These are phyloP conservation scores for Phytopythium vexans DNA, from an alignment of 352 stramenopile genomes.

Conservation along the genomic window DNA sequence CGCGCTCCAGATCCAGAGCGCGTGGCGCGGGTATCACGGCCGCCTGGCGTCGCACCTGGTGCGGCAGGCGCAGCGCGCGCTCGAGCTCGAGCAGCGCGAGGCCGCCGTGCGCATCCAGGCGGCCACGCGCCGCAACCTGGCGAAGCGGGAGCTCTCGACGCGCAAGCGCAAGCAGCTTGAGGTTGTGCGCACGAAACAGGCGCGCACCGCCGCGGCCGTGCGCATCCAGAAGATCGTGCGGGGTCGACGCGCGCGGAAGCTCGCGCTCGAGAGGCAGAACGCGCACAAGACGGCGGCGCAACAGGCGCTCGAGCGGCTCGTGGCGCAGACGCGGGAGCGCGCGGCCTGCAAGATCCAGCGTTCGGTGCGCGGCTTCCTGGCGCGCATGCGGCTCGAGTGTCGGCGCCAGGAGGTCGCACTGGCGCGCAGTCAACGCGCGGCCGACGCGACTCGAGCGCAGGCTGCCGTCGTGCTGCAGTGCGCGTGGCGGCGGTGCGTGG, in stretches of 20 bases:
- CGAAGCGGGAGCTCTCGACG: constrained; percentile 24
- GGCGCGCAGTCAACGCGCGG: constrained; percentile 10
- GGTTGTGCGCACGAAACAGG: constrained; percentile 22
- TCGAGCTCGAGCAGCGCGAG: constrained; percentile 49
- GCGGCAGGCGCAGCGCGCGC: constrained; percentile 40
- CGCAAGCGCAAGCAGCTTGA: constrained; percentile 23
- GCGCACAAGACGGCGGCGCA: constrained; percentile 46
- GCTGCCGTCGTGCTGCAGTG: constrained; percentile 72
- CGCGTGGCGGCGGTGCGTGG: constrained; percentile 38
- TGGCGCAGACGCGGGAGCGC: constrained; percentile 49
- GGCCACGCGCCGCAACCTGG: constrained; percentile 51
- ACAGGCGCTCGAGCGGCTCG: constrained; percentile 49
- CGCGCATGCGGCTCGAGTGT: constrained; percentile 25
- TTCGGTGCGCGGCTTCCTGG: constrained; percentile 51
- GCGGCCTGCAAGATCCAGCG: constrained; percentile 75
- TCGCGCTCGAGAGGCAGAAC: constrained; percentile 25
- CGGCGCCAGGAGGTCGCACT: constrained; percentile 28
- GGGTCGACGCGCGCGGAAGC: constrained; percentile 44
- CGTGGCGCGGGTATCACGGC: constrained; percentile 73
- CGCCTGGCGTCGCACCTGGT: constrained; percentile 55
- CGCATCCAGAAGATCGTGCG: constrained; percentile 66
- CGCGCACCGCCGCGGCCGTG: constrained; percentile 34
- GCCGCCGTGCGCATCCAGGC: constrained; percentile 64
- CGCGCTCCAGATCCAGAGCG: constrained; percentile 71
- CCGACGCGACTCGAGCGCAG: constrained; percentile 32